Percentiles rank a stretch among this genome's conserved stretches.
Evolutionary conservation across 2,329 filamentous ascomycete genomes (phyloP).

Genomic region (Leptosphaerulina australis): DNA sequence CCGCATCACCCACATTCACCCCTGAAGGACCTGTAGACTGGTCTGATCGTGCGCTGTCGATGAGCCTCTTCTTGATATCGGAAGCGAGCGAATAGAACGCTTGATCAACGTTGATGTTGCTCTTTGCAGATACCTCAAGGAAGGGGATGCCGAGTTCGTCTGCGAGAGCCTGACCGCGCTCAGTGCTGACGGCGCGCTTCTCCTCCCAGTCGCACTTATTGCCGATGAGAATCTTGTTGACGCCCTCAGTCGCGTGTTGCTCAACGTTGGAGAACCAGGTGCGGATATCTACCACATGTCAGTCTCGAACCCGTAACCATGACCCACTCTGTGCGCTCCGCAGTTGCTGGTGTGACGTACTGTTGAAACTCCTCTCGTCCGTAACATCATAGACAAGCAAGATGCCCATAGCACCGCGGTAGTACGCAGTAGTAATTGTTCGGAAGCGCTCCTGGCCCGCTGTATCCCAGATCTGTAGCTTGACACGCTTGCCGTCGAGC

Average conservation of each 20-base stretch:
- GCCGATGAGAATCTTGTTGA: slow-evolving; percentile 99
- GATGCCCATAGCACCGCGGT: slow-evolving; percentile 97
- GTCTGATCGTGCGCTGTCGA: slow-evolving; percentile 85
- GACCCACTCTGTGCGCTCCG: background rate
- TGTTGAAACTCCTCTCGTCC: slow-evolving; percentile 93
- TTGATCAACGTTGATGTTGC: slow-evolving; percentile 99
- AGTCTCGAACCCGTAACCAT: too few species aligned
- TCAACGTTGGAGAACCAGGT: slow-evolving; percentile 99
- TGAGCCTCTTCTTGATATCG: slow-evolving; percentile 98
- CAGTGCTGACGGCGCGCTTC: slow-evolving; percentile 91
- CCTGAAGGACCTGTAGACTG: slow-evolving; percentile 32
- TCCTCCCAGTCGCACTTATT: slow-evolving; percentile 99
- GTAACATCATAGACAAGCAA: slow-evolving; percentile 98
- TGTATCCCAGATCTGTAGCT: slow-evolving; percentile 99
- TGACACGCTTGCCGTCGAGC: slow-evolving; percentile 97
- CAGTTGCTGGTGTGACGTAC: slow-evolving; percentile 60
- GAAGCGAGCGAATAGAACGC: slow-evolving; percentile 94
- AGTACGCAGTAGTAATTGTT: slow-evolving; percentile 98
- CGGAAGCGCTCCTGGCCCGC: slow-evolving; percentile 98
- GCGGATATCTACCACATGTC: slow-evolving; percentile 71
- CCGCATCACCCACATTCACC: slow-evolving; percentile 45
- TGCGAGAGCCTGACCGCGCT: slow-evolving; percentile 89
- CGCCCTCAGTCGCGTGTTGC: slow-evolving; percentile 96
- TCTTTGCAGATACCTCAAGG: slow-evolving; percentile 97
- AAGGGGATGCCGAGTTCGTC: slow-evolving; percentile 97